Base-by-base conservation (phyloP, 257 asterid species). In the Plectranthus barbatus region DNA sequence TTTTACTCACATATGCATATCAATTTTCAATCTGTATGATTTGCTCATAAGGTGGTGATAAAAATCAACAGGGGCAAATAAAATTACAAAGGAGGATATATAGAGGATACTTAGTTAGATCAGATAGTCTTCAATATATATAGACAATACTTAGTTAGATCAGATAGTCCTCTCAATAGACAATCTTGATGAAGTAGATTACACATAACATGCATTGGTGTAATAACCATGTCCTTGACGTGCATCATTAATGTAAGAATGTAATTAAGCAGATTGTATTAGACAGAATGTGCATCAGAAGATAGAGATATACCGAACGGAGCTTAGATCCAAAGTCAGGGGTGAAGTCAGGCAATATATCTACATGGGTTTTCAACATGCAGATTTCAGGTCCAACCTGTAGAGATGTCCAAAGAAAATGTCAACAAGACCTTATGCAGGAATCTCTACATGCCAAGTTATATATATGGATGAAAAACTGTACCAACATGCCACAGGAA, bases 381-480 rank as follows among this genome's bases (percentile, higher is more conserved):
- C 97, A 92, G 67, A 92, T 89, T 83, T 88, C 97, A 19, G 87
- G 95, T 68, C 97, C 97, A 73, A 92, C 93, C 98, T 92, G 85
- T 79, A 84, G 31, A 57, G 21, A 48, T 33, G 42, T 69, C 23
- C 45, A 19, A 19, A 57, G 36, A 31, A 31, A 31, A 31, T 1
- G 5, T 31, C 36, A 31, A 31, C 36, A 31, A 0, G 7, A 31
- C 6, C 36, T 31, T 6, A 31, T 31, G 31, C 31, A 26, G 31
- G 3, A 26, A 26, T 26, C 2, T 26, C 31, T 26, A 26, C 31
- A 26, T 26, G 31, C 31, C 31, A 26, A 26, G 31, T 26, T 26
- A 26, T 26, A 26, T 26, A 26, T 26, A 26, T 26, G 31, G 2
- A 26, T 26, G 31, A 26, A 26, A 5, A 1, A 1, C 31, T 26